A percentile compares a stretch with the other conserved stretches of the same genome.
phyloP scores from a whole-genome alignment of 768 basidiomycete genomes.

The Macrolepiota dolichaula region DNA sequence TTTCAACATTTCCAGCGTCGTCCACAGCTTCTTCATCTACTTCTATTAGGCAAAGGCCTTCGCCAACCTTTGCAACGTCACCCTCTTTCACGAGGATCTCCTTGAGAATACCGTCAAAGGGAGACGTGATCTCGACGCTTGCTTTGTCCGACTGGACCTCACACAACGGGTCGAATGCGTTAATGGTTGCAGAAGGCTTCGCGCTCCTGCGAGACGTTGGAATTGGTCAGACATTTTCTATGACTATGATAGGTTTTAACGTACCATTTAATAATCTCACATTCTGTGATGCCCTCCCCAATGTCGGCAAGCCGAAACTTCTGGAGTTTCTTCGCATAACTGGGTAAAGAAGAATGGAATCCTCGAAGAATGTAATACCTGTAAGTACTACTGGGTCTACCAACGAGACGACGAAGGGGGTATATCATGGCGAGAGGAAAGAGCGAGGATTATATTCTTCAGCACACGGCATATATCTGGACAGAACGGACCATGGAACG shows the following conservation, averaged over 20 bases:
- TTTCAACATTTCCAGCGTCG: slow-evolving; percentile 13
- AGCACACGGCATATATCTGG: neutral
- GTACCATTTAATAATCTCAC: slow-evolving; percentile 84
- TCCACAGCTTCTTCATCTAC: slow-evolving; percentile 56
- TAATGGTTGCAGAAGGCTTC: slow-evolving; percentile 44
- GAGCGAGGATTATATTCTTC: neutral
- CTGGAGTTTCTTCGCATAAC: slow-evolving; percentile 21
- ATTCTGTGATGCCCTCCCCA: slow-evolving; percentile 89
- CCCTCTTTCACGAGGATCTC: slow-evolving; percentile 77
- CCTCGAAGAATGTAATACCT: neutral
- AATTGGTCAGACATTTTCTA: neutral
- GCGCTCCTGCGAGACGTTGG: slow-evolving; percentile 52
- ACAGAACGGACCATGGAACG: slow-evolving; percentile 6
- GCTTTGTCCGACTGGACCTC: slow-evolving; percentile 92
- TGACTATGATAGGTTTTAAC: slow-evolving; percentile 18
- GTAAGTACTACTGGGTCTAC: neutral
- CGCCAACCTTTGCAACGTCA: slow-evolving; percentile 80
- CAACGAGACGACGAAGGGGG: slow-evolving; percentile 9
- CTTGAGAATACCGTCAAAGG: slow-evolving; percentile 73
- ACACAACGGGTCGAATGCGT: slow-evolving; percentile 71
- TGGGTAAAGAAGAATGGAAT: slow-evolving; percentile 3
- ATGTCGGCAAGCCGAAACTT: slow-evolving; percentile 82
- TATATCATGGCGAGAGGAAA: slow-evolving; percentile 8
- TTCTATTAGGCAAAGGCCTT: slow-evolving; percentile 75
- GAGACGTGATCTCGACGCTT: slow-evolving; percentile 87